Evolutionary conservation across 768 basidiomycete species (phyloP).

Genomic region (Russula griseocarnosa): DNA sequence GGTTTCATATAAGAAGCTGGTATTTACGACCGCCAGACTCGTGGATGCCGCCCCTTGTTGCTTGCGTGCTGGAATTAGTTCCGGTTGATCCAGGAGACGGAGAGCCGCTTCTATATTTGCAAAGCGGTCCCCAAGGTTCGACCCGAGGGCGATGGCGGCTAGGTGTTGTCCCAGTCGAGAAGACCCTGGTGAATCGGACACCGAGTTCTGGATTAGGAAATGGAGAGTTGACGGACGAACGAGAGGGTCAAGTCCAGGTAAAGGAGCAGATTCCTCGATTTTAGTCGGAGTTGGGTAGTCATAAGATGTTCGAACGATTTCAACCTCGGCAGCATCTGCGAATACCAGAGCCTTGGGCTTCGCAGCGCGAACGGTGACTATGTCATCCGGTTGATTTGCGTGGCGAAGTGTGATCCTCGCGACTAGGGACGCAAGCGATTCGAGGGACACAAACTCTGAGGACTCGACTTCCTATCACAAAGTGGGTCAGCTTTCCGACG

Average conservation of each 20-base stretch:
- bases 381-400: slow-evolving; percentile 27
- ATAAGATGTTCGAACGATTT: slow-evolving; percentile 46
- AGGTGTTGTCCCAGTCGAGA: slow-evolving; percentile 31
- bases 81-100: slow-evolving; percentile 57
- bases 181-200: not conserved
- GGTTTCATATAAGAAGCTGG: slow-evolving; percentile 90
- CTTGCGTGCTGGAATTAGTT: slow-evolving; percentile 33
- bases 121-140: slow-evolving; percentile 86
- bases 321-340: slow-evolving; percentile 61
- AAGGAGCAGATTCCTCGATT: not conserved
- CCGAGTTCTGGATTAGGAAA: not conserved
- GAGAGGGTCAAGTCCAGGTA: slow-evolving; percentile 14
- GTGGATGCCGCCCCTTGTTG: slow-evolving; percentile 29
- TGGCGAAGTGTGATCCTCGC: slow-evolving; percentile 50
- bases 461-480: slow-evolving; percentile 23
- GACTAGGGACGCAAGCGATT: slow-evolving; percentile 72
- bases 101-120: slow-evolving; percentile 78
- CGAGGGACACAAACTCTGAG: slow-evolving; percentile 60
- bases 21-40: slow-evolving; percentile 52
- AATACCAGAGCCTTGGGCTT: slow-evolving; percentile 71
- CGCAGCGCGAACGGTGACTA: slow-evolving; percentile 53
- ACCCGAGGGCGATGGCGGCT: slow-evolving; percentile 77
- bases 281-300: slow-evolving; percentile 36
- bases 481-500: not conserved
- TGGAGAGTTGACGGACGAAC: not conserved